Percentiles rank a stretch among this genome's conserved stretches.
These are phyloP conservation scores for Coelastrella sp. DNA, from an alignment of 139 green algal species.

Conservation along the genomic window DNA sequence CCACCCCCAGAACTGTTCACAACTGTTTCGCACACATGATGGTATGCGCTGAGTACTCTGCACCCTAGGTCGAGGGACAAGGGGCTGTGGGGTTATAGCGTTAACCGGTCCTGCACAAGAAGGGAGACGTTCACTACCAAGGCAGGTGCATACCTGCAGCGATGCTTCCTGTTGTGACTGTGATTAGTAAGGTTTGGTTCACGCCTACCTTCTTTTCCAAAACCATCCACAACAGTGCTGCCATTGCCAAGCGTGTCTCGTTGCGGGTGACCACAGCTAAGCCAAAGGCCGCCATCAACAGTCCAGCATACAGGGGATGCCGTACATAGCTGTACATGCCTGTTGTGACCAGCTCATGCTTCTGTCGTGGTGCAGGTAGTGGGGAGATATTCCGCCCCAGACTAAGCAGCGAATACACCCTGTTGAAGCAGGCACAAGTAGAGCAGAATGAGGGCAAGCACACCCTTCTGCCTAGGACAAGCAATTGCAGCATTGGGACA, in stretches of 20 bases:
- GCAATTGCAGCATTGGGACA: too few species aligned
- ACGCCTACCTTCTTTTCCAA: slow-evolving; percentile 61
- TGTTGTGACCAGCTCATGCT: slow-evolving; percentile 56
- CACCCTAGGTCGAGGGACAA: too few species aligned
- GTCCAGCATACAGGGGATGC: slow-evolving; percentile 68
- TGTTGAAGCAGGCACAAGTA: slow-evolving; percentile 31
- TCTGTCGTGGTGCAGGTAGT: slow-evolving; percentile 60
- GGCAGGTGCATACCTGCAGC: neutral
- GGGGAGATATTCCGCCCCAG: slow-evolving; percentile 65
- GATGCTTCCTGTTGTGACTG: neutral
- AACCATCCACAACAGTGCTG: slow-evolving; percentile 53
- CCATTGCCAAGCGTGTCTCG: slow-evolving; percentile 60
- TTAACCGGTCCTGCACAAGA: neutral
- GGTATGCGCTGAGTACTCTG: too few species aligned
- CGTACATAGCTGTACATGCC: slow-evolving; percentile 63
- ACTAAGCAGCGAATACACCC: slow-evolving; percentile 52
- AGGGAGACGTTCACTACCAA: neutral
- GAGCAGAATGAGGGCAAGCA: neutral
- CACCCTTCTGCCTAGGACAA: neutral
- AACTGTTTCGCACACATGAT: too few species aligned
- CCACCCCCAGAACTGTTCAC: too few species aligned
- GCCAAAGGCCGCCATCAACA: slow-evolving; percentile 58
- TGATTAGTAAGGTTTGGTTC: neutral
- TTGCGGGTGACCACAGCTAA: slow-evolving; percentile 51
- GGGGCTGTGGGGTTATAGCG: neutral